phyloP scores from a whole-genome alignment of 2,329 filamentous ascomycete species.

The Verticillium nubilum region DNA sequence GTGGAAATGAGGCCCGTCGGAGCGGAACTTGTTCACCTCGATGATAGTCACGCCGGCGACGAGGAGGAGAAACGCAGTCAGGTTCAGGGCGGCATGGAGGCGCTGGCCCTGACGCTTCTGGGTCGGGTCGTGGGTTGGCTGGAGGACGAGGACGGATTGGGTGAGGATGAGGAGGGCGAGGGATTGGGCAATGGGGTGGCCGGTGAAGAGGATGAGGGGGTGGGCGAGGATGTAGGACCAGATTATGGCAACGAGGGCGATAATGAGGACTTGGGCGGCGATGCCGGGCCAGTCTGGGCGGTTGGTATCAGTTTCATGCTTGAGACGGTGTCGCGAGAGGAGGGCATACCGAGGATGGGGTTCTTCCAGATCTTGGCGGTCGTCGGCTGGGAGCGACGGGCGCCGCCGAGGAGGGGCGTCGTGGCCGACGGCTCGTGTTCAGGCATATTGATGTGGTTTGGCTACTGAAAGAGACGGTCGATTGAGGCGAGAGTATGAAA shows the following conservation, averaged over 20 bases:
- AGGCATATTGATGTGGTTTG: not conserved
- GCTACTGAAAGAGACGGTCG: not conserved
- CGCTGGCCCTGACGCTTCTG: slow-evolving; percentile 63
- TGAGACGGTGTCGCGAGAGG: slow-evolving; percentile 1
- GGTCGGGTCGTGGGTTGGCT: slow-evolving; percentile 72
- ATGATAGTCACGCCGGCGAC: slow-evolving; percentile 64
- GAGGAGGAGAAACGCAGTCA: slow-evolving; percentile 56
- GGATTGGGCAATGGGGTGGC: slow-evolving; percentile 70
- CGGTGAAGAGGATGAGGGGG: slow-evolving; percentile 73
- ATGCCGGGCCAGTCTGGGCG: slow-evolving; percentile 67
- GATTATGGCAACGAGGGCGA: slow-evolving; percentile 69
- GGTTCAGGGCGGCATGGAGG: slow-evolving; percentile 66
- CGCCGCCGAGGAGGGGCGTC: slow-evolving; percentile 40
- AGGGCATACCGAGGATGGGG: slow-evolving; percentile 61
- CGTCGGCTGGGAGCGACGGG: slow-evolving; percentile 35
- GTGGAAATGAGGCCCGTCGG: slow-evolving; percentile 66
- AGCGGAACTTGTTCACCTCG: slow-evolving; percentile 76
- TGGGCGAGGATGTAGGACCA: slow-evolving; percentile 73
- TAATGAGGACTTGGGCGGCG: slow-evolving; percentile 71
- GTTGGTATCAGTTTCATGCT: too few relatives aligned
- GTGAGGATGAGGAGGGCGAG: slow-evolving; percentile 68
- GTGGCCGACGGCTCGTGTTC: not conserved
- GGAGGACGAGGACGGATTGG: slow-evolving; percentile 77
- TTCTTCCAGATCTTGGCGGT: slow-evolving; percentile 42
- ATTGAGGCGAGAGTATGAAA: not conserved